A percentile compares a stretch with the other conserved stretches of the same genome.
Conservation (phyloP, 371 early-diverging fungal genomes). For the Mucor plumbeus region DNA sequence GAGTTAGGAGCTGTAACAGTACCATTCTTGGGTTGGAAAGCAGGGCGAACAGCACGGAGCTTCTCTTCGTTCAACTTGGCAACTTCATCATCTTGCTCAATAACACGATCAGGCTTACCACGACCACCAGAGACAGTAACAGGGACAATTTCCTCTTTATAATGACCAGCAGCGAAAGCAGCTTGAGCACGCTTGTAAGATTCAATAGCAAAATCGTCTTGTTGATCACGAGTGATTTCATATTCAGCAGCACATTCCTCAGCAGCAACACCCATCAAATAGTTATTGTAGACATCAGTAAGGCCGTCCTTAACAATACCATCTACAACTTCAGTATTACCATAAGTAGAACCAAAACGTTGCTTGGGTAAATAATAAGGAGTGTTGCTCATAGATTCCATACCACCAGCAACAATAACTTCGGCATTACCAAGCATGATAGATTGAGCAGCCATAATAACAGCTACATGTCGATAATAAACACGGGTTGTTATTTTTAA, state of each 20-base stretch:
- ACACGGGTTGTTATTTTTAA: background rate
- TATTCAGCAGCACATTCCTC: constrained; percentile 91
- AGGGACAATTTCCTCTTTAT: constrained; percentile 88
- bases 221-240: constrained; percentile 78
- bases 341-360: constrained; percentile 85
- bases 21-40: constrained; percentile 84
- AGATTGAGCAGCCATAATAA: constrained; percentile 84
- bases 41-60: constrained; percentile 87
- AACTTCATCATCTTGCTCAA: constrained; percentile 82
- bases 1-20: constrained; percentile 98
- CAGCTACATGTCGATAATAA: constrained; percentile 51
- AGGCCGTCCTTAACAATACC: constrained; percentile 94
- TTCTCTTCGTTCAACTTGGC: constrained; percentile 76
- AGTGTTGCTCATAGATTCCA: constrained; percentile 97
- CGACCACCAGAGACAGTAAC: constrained; percentile 83
- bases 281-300: constrained; percentile 86
- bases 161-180: constrained; percentile 75
- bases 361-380: constrained; percentile 91
- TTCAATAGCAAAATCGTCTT: constrained; percentile 90
- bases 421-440: constrained; percentile 86
- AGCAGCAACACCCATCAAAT: constrained; percentile 93
- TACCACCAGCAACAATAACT: constrained; percentile 91
- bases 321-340: constrained; percentile 83
- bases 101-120: constrained; percentile 83
- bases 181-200: constrained; percentile 90